These are phyloP conservation scores for Floccularia luteovirens DNA, from an alignment of 768 basidiomycete genomes.

Conservation along the genomic window DNA sequence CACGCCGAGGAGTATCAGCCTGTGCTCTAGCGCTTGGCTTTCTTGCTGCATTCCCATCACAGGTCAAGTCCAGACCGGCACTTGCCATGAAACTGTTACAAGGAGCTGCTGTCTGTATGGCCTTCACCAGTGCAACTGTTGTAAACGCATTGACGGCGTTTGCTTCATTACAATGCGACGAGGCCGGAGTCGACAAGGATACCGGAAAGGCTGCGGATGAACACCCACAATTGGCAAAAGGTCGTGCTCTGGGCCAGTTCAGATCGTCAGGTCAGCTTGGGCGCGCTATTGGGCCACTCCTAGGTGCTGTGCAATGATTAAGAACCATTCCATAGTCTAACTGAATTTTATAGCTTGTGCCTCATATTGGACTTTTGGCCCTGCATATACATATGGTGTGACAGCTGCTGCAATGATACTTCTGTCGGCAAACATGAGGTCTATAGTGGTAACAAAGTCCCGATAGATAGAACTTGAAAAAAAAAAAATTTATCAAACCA, in stretches of 20 bases:
- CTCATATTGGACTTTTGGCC: constrained; percentile 85
- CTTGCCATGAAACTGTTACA: constrained; percentile 49
- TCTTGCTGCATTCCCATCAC: constrained; percentile 64
- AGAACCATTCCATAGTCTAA: constrained; percentile 10
- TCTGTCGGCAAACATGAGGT: constrained; percentile 51
- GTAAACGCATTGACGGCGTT: constrained; percentile 90
- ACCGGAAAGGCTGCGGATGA: constrained; percentile 48
- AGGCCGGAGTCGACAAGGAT: constrained; percentile 43
- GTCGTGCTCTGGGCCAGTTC: constrained; percentile 77
- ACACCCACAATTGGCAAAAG: constrained; percentile 72
- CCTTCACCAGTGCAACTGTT: constrained; percentile 93
- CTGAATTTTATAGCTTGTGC: constrained; percentile 54
- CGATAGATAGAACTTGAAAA: constrained; percentile 12
- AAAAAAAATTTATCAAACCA: constrained; percentile 1
- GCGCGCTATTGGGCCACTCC: constrained; percentile 83
- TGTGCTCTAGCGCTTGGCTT: constrained; percentile 67
- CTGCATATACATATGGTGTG: constrained; percentile 63
- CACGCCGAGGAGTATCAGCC: constrained; percentile 67
- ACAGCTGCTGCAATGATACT: constrained; percentile 60
- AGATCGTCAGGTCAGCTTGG: constrained; percentile 94
- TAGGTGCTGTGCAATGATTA: constrained; percentile 42
- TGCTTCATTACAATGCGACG: constrained; percentile 88
- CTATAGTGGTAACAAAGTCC: constrained; percentile 30
- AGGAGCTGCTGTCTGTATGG: constrained; percentile 75
- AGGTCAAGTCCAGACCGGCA: constrained; percentile 30